Percentiles rank a stretch among this genome's conserved stretches.
Conservation (phyloP, 2,329 filamentous ascomycete genomes). For the Arthrobotrys megalospora region DNA sequence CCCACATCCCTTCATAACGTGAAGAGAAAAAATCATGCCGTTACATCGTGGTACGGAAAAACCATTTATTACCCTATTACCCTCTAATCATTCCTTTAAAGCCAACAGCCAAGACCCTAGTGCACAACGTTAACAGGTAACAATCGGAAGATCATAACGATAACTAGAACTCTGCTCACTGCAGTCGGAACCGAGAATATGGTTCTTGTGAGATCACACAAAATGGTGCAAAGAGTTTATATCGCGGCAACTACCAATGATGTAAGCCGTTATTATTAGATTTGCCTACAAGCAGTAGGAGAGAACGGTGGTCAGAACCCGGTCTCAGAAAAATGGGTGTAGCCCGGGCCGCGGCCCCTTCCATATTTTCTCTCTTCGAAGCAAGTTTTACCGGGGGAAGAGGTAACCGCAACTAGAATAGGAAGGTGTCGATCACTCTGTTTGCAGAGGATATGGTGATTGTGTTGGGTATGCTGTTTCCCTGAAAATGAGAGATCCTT, state of each 20-base stretch:
- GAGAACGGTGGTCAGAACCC: not conserved
- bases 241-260: conserved; percentile 17
- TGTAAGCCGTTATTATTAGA: conserved; percentile 29
- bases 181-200: conserved; percentile 11
- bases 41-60: conserved; percentile 30
- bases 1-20: conserved; percentile 20
- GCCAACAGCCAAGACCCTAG: conserved; percentile 13
- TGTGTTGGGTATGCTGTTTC: conserved; percentile 18
- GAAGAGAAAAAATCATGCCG: not conserved
- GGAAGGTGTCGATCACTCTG: conserved; percentile 22
- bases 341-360: conserved; percentile 2
- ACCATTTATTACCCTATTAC: not conserved
- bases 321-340: conserved; percentile 15
- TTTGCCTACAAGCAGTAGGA: conserved; percentile 12
- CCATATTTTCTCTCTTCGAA: not conserved
- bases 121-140: conserved; percentile 26
- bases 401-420: conserved; percentile 25
- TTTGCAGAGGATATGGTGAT: not conserved
- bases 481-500: not conserved
- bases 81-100: conserved; percentile 13
- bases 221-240: not conserved
- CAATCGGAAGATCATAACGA: conserved; percentile 20
- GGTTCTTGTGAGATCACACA: conserved; percentile 13
- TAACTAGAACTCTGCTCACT: not conserved
- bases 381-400: conserved; percentile 17